phyloP scores from a whole-genome alignment of 345 rosid genomes.

The Rhodomyrtus tomentosa region DNA sequence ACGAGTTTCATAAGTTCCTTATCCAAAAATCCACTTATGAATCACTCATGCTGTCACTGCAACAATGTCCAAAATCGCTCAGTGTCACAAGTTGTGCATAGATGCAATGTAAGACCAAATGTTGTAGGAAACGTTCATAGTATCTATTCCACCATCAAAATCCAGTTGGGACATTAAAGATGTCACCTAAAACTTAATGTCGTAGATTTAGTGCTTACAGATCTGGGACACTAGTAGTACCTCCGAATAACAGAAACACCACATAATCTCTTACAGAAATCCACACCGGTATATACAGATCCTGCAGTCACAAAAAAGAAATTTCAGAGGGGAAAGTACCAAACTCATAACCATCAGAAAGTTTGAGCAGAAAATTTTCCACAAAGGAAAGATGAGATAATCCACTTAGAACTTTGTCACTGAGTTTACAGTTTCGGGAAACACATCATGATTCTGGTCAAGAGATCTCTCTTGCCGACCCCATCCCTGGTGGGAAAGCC shows the following conservation, averaged over 20 bases:
- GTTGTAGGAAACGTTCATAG: not conserved
- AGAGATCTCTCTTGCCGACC: not conserved
- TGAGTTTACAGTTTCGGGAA: not conserved
- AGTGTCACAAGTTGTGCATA: not conserved
- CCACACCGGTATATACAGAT: slow-evolving; percentile 94
- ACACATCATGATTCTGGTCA: not conserved
- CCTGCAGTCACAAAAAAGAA: slow-evolving; percentile 34
- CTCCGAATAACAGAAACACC: slow-evolving; percentile 97
- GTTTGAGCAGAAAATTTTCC: not conserved
- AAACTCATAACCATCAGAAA: not conserved
- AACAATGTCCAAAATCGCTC: not conserved
- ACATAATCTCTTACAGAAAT: slow-evolving; percentile 95
- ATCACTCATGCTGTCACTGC: not conserved
- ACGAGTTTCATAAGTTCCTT: not conserved
- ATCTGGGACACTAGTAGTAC: slow-evolving; percentile 24
- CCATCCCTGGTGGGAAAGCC: not conserved
- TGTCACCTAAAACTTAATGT: not conserved
- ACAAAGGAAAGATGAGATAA: not conserved
- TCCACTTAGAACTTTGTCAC: not conserved
- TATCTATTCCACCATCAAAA: not conserved
- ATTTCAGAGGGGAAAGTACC: not conserved
- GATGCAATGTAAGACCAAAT: not conserved
- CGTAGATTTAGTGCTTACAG: not conserved
- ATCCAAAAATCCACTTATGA: not conserved
- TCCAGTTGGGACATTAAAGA: not conserved